Evolutionary conservation across 768 basidiomycete species (phyloP).

Genomic region (Pluteus cervinus): DNA sequence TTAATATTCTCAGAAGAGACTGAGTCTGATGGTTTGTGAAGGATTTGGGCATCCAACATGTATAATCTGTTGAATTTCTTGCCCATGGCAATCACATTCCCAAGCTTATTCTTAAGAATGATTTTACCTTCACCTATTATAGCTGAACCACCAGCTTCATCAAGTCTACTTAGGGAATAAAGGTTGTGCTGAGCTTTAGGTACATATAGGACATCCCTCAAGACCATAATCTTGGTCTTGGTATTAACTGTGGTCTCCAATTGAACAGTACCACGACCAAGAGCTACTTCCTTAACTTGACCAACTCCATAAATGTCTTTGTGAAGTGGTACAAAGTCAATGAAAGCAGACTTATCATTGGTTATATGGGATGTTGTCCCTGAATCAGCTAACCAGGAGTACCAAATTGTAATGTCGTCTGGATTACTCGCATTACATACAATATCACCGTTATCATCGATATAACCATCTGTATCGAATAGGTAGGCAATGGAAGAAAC

Average conservation of each 20-base stretch:
- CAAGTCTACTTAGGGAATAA: slow-evolving; percentile 1
- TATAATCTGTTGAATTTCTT: neutral
- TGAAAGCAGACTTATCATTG: neutral
- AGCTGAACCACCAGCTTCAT: too few species aligned
- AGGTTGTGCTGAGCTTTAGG: neutral
- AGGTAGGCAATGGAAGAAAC: too few species aligned
- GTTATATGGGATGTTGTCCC: neutral
- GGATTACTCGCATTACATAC: too few species aligned
- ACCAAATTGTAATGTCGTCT: too few species aligned
- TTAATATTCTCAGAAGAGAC: too few species aligned
- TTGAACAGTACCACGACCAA: neutral
- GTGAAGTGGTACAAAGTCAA: neutral
- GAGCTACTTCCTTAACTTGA: neutral
- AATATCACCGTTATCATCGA: too few species aligned
- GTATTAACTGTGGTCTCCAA: neutral
- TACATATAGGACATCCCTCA: neutral
- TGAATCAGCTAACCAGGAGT: slow-evolving; percentile 1
- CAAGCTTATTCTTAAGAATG: neutral
- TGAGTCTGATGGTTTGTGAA: neutral
- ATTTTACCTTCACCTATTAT: neutral
- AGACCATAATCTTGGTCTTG: neutral
- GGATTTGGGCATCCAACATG: neutral
- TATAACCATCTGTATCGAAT: too few species aligned
- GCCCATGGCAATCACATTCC: neutral
- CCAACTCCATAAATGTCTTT: neutral